phyloP scores from a whole-genome alignment of 1,139 yeast species.

The Pichia sp. region DNA sequence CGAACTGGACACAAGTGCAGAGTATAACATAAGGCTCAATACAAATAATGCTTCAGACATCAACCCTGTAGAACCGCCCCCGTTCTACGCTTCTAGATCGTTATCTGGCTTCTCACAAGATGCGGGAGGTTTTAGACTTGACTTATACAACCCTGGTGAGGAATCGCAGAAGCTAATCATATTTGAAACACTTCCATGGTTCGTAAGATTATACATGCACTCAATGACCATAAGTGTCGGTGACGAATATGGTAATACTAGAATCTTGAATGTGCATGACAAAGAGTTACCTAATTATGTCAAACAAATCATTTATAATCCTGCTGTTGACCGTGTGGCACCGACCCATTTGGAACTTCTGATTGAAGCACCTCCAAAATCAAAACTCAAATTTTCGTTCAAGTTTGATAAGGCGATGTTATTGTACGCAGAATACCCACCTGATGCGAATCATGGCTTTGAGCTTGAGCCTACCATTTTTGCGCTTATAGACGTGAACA shows the following conservation, averaged over 20 bases:
- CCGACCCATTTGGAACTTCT: conserved; percentile 81
- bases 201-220: conserved; percentile 75
- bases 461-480: conserved; percentile 88
- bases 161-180: conserved; percentile 52
- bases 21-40: conserved; percentile 27
- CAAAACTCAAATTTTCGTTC: conserved; percentile 62
- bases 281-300: conserved; percentile 38
- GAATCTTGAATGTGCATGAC: conserved; percentile 25
- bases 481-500: conserved; percentile 39
- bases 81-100: conserved; percentile 75
- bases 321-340: conserved; percentile 74
- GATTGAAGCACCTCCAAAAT: conserved; percentile 59
- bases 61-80: conserved; percentile 46
- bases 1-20: conserved; percentile 27
- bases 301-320: conserved; percentile 57
- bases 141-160: conserved; percentile 60
- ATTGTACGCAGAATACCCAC: conserved; percentile 89
- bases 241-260: conserved; percentile 14
- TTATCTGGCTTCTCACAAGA: conserved; percentile 91
- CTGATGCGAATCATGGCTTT: conserved; percentile 98
- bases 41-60: conserved; percentile 30
- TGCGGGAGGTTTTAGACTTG: conserved; percentile 81
- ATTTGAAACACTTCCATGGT: conserved; percentile 92
- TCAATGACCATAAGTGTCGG: conserved; percentile 44
- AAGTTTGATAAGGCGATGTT: conserved; percentile 85